Percentiles rank a stretch among this genome's conserved stretches.
phyloP scores from a whole-genome alignment of 2,329 filamentous ascomycete genomes.

The Beauveria scarabaeidicola region DNA sequence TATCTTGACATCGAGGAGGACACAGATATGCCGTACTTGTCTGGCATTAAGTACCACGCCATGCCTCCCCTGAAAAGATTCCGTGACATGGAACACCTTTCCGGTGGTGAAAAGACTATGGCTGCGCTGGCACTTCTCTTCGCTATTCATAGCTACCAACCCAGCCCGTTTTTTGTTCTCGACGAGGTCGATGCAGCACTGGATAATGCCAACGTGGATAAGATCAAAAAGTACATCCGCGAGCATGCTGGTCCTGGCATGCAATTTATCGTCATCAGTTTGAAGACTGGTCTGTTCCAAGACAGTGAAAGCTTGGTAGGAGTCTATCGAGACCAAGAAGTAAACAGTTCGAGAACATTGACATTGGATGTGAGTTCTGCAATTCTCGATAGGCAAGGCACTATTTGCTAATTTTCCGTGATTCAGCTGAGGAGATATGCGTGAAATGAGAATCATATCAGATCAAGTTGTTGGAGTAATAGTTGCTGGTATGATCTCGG shows the following conservation, averaged over 20 bases:
- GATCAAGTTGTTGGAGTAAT: background rate
- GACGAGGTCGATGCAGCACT: constrained; percentile 96
- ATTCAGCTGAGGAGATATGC: constrained; percentile 27
- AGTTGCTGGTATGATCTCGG: background rate
- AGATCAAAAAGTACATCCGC: constrained; percentile 92
- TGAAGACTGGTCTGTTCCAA: constrained; percentile 94
- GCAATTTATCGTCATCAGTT: constrained; percentile 97
- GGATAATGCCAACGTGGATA: constrained; percentile 95
- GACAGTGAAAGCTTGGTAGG: constrained; percentile 93
- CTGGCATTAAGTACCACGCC: constrained; percentile 95
- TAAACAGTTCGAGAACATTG: constrained; percentile 84
- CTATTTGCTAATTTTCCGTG: constrained; percentile 14
- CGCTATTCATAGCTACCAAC: constrained; percentile 93
- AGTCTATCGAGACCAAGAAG: constrained; percentile 88
- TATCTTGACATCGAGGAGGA: constrained; percentile 92
- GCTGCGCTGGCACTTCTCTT: constrained; percentile 93
- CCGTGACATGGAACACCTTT: constrained; percentile 97
- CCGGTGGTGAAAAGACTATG: constrained; percentile 98
- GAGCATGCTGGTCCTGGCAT: constrained; percentile 93
- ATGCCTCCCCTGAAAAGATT: constrained; percentile 98
- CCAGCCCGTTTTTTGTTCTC: constrained; percentile 92
- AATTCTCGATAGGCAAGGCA: background rate
- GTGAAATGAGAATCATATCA: constrained; percentile 9
- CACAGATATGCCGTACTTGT: constrained; percentile 90
- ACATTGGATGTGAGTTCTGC: constrained; percentile 79